A percentile compares a stretch with the other conserved stretches of the same genome.
Conservation (phyloP, 768 basidiomycete species). For the Tricholoma bakamatsutake region DNA sequence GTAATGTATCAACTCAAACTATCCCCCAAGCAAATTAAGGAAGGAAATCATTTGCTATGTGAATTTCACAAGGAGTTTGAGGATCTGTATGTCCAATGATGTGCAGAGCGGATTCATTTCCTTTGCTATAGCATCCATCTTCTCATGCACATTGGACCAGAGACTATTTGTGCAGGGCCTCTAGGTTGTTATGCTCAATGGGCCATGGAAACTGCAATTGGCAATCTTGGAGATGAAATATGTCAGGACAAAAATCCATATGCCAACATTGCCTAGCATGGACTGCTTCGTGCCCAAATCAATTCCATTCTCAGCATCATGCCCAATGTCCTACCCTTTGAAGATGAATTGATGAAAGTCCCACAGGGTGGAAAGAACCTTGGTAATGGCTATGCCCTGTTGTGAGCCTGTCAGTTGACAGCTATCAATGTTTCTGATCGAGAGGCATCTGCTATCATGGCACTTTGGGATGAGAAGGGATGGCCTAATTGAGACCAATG, state of each 20-base stretch:
- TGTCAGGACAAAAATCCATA: conserved; percentile 11
- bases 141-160: neutral
- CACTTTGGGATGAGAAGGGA: neutral
- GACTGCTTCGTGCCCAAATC: neutral
- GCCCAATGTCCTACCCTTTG: neutral
- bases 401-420: neutral
- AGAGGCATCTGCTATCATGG: neutral
- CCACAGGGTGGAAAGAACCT: neutral
- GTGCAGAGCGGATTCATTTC: neutral
- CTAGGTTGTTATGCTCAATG: neutral
- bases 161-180: neutral
- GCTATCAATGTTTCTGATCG: neutral
- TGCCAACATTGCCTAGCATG: conserved; percentile 6
- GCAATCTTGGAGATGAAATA: neutral
- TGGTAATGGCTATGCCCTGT: neutral
- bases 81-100: neutral
- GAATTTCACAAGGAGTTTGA: neutral
- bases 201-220: too few relatives aligned
- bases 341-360: neutral
- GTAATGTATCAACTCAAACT: conserved; percentile 17
- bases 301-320: conserved; percentile 10
- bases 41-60: neutral
- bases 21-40: neutral
- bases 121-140: neutral
- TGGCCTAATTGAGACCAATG: neutral